These are phyloP conservation scores for Gyromitra esculenta DNA, from an alignment of 2,329 filamentous ascomycete genomes.

Conservation along the genomic window DNA sequence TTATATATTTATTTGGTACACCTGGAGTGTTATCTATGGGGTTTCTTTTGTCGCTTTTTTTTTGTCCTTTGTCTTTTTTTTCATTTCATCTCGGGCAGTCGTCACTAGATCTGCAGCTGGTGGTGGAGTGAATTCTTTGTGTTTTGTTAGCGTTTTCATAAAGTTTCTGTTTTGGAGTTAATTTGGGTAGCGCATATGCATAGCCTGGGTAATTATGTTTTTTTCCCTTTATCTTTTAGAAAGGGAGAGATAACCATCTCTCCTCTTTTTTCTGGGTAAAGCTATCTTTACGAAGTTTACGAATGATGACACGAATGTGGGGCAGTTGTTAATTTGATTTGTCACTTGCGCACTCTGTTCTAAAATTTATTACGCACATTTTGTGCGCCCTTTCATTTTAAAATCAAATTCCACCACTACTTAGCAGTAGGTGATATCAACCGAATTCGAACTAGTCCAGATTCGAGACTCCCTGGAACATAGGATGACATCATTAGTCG, in stretches of 20 bases:
- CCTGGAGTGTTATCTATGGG: conserved; percentile 21
- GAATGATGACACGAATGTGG: not conserved
- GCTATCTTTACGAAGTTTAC: not conserved
- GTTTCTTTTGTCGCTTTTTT: conserved; percentile 1
- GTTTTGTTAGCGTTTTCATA: not conserved
- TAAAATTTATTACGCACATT: not conserved
- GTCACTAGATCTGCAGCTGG: no score
- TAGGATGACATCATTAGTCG: not conserved
- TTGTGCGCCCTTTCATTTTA: not conserved
- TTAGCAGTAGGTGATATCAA: not conserved
- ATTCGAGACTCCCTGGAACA: not conserved
- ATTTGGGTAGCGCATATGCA: not conserved
- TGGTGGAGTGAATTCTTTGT: not conserved
- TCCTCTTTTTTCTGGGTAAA: conserved; percentile 1
- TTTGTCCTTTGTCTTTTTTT: conserved; percentile 13
- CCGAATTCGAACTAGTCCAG: not conserved
- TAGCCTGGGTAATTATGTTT: conserved; percentile 9
- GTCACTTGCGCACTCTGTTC: not conserved
- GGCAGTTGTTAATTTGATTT: not conserved
- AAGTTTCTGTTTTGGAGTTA: no score
- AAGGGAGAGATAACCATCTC: conserved; percentile 14
- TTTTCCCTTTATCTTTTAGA: conserved; percentile 18
- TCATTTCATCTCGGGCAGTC: not conserved
- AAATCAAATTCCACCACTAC: no score
- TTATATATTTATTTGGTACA: conserved; percentile 21